Base-by-base conservation (phyloP, 2,329 filamentous ascomycete genomes). In the Dothiorella sarmentorum region DNA sequence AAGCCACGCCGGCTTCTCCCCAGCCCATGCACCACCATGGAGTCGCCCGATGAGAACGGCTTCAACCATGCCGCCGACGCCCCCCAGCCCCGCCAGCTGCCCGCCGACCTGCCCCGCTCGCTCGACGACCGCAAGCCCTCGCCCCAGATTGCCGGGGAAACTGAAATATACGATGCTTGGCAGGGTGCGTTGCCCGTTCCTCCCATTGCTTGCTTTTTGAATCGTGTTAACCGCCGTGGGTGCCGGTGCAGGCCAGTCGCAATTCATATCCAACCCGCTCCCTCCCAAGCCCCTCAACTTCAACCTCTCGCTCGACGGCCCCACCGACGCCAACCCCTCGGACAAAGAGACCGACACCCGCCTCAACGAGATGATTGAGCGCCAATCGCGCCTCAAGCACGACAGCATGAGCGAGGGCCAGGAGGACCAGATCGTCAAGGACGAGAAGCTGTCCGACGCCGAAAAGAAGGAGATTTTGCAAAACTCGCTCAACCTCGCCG, bases 131-230 rank as follows among this genome's bases (percentile, higher is more conserved):
- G 94, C 61, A 84, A 87, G 66, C 81, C 81, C 67, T 82, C 88
- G 31, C 83, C 86, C 3, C 85, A 87, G 62, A 83, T 86, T 63
- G 82, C 88, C 58, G 81, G 82, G 37, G 94, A 97, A 79, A 96
- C 92, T 38, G 94, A 97, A 79, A 91, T 97, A 78, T 99, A 97
- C 73, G 94, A 99, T 82, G 94, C 91, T 66, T 99, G 94, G 94
- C 91, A 97, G 86, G 93, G 93, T 88, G 73, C 71, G 80, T 62
- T 18, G 33, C 20, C 27, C 13, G 17, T 3, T 13, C 10, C n/a
- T 10, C 56, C 59, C 42, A 61, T 56, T 20, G 27, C 10, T 61
- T 35, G 49, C 20, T 2, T 5, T 24, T 17, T 13, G 18, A 9
- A 26, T 20, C 55, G 38, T 55, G n/a, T 40, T 24, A 22, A 29